phyloP scores from a whole-genome alignment of 2,329 filamentous ascomycete species.

The Gremmenia infestans region DNA sequence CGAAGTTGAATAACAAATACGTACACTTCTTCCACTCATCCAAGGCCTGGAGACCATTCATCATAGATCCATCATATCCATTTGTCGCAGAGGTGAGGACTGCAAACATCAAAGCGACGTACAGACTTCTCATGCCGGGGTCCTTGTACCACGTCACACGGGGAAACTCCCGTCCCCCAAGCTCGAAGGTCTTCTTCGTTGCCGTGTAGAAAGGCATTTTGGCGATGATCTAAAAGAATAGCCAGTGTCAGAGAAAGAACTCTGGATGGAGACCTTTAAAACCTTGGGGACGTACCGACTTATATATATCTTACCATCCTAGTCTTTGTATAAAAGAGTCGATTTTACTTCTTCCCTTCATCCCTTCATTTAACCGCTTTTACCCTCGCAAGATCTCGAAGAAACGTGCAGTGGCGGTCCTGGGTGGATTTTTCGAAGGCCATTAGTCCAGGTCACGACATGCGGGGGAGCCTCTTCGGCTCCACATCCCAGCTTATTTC shows the following conservation, averaged over 20 bases:
- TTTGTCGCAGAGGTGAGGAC: slow-evolving; percentile 44
- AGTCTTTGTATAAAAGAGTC: background rate
- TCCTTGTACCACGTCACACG: slow-evolving; percentile 47
- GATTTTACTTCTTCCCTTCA: background rate
- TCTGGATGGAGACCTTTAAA: slow-evolving; percentile 2
- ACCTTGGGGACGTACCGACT: background rate
- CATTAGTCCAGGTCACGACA: background rate
- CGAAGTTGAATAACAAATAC: slow-evolving; percentile 31
- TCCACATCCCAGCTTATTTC: slow-evolving; percentile 3
- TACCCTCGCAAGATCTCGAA: background rate
- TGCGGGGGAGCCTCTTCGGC: slow-evolving; percentile 8
- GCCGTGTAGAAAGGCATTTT: slow-evolving; percentile 21
- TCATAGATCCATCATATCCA: slow-evolving; percentile 39
- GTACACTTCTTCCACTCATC: slow-evolving; percentile 43
- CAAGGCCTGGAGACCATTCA: slow-evolving; percentile 44
- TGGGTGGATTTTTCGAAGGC: slow-evolving; percentile 2
- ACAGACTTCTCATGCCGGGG: slow-evolving; percentile 51
- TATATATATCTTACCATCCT: slow-evolving; percentile 5
- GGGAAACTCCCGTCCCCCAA: slow-evolving; percentile 28
- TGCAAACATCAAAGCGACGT: slow-evolving; percentile 40
- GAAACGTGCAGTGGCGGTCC: slow-evolving; percentile 5
- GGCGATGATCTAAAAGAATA: background rate
- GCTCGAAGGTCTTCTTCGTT: slow-evolving; percentile 27
- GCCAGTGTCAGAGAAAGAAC: background rate
- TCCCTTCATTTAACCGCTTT: slow-evolving; percentile 5